Base-by-base conservation (phyloP, 768 basidiomycete genomes). In the Collybia mongolica region DNA sequence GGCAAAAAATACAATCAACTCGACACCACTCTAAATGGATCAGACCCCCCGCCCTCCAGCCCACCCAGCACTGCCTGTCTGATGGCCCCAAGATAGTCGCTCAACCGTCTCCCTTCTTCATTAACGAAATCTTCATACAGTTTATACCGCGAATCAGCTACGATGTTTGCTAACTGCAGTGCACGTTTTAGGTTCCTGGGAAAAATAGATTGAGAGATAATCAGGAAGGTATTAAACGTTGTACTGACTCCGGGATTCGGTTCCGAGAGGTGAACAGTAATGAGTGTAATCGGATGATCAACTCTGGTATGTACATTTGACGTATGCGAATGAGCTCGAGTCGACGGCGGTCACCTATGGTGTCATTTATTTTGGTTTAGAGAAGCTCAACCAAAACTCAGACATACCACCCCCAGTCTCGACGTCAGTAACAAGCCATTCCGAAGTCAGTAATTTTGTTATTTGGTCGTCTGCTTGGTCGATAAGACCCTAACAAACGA, bases 281-380 rank as follows among this genome's bases (percentile, higher is more conserved):
- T 39, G 79, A 73, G 61, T 98, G 94, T 2, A 98, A 71, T 18
- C 92, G 83, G 55, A 98, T 76, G 57, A 98, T 82, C 18, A 98
- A 76, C 63, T 97, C 93, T 0, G 94, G 96, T 20, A 97, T 74
- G 66, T 88, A 95, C 24, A 95, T 83, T 59, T 93, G 86, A 37
- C 94, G 83, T 45, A 96, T 88, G n/a, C 88, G 82, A 11, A 80
- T 69, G 40, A 96, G 78, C 54, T 95, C 91, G 18, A 73, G 72
- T 19, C 73, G 74, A 22, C 88, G 76, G 6, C 76, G 77, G 41
- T 84, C 79, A 37, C 68, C 81, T 79, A 38, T 17, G 3, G 23
- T 32, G 32, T 20, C 42, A 58, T 51, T 39, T 11, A 40, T 17
- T 44, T 19, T 6, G 3, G 18, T 15, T 36, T 4, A 5, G 8